Evolutionary conservation across 2,329 filamentous ascomycete species (phyloP), one percentile per base, ranked within the genome.

Genomic region (Fusarium continuum): DNA sequence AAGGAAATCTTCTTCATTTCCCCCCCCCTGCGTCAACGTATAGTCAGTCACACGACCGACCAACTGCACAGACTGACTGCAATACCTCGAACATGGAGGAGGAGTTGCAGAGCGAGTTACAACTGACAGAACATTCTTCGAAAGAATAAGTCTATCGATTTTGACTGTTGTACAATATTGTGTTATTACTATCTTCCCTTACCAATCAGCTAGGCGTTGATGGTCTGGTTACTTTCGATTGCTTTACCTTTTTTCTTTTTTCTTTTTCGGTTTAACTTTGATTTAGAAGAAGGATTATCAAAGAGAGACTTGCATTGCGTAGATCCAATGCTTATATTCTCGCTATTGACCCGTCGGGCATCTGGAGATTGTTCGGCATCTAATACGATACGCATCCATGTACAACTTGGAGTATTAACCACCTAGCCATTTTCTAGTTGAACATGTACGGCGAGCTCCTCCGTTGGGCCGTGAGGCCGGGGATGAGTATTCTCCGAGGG

Each of bases 281-380:
- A 19, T 39, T 40, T 65, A 38, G 47, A 47, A 38, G 47, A 47
- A 41, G 26, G 23, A 25, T 39, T 58, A 43, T 36, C 19, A 34
- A 13, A 25, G 48, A 26, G 50, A 43, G 39, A 19, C 23, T 29
- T 44, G 52, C 34, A 54, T 55, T 54, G 20, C 32, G 54, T 48
- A 45, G 36, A 45, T 23, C 49, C 58, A 45, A 54, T 38, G 19
- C 29, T 46, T 31, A 36, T 38, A 17, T 25, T 34, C 28, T 39
- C 26, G 35, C 49, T 39, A 49, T 64, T 55, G 35, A 54, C 35
- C 38, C 28, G 34, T 57, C 62, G 62, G 62, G 22, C 36, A 20
- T 58, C 43, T 62, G 62, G 63, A 65, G 63, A 67, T 59, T 51
- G 40, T 60, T 65, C 62, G 63, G 63, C 53, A 64, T 65, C 40